A percentile compares a stretch with the other conserved stretches of the same genome.
Evolutionary conservation across 768 basidiomycete genomes (phyloP).

Genomic region (Amanita brunnescens): DNA sequence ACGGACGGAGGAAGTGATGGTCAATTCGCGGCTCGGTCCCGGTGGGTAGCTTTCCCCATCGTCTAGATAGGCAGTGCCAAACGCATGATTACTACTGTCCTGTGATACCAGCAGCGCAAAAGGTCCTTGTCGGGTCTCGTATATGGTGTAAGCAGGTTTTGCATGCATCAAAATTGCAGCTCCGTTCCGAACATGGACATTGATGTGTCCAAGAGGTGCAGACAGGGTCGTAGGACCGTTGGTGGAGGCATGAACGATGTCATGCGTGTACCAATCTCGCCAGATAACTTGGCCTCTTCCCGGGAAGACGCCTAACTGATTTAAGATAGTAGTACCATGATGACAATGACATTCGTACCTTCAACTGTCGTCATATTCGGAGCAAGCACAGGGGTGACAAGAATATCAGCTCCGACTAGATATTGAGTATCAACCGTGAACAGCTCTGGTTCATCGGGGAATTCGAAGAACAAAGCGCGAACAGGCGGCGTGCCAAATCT

Average conservation of each 20-base stretch:
- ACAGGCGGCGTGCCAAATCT: constrained; percentile 59
- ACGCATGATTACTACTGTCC: constrained; percentile 36
- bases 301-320: constrained; percentile 48
- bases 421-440: constrained; percentile 62
- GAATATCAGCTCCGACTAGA: constrained; percentile 58
- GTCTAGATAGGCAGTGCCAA: constrained; percentile 58
- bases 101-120: constrained; percentile 57
- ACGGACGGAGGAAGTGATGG: constrained; percentile 28
- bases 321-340: background rate
- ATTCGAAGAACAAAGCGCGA: constrained; percentile 71
- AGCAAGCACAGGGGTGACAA: constrained; percentile 67
- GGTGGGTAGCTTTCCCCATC: constrained; percentile 59
- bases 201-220: constrained; percentile 71
- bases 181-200: constrained; percentile 66
- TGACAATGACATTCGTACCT: constrained; percentile 29
- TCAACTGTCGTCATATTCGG: constrained; percentile 63
- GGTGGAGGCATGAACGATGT: constrained; percentile 33
- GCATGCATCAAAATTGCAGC: constrained; percentile 57
- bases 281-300: constrained; percentile 49
- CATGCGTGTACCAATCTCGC: constrained; percentile 71
- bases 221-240: constrained; percentile 40
- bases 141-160: constrained; percentile 56
- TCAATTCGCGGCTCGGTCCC: constrained; percentile 41
- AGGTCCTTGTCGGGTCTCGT: constrained; percentile 53
- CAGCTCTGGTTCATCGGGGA: constrained; percentile 59